Base-by-base conservation (phyloP, 2,329 filamentous ascomycete species). In the Cadophora gregata region DNA sequence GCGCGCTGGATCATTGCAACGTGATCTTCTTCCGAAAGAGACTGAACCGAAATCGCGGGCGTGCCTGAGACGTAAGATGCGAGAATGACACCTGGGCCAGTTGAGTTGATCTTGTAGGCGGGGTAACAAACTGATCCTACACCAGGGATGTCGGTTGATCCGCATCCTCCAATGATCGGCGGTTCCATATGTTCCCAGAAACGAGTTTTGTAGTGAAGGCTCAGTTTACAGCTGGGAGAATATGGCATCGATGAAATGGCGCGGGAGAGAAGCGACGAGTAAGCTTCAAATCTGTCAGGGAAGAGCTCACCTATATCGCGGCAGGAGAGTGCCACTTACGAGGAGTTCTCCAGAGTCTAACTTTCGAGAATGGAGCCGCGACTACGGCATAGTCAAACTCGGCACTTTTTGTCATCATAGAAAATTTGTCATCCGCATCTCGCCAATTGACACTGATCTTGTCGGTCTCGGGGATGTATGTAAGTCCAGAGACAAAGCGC, bases 91-190 rank as follows among this genome's bases (percentile, higher is more conserved):
- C 88, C 88, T 0, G 86, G 87, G 0, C 87, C 84, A 0, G 84
- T 86, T 48, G 83, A 82, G 79, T 91, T 91, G 75, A 91, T 80
- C 69, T 86, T 81, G 79, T 90, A 91, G 6, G 85, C 84, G 0
- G 89, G 89, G 76, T 91, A 92, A 81, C 88, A 91, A 68, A 90
- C 81, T 55, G 78, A 82, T 27, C 87, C 86, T 63, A 91, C 82
- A 29, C 86, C 85, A 0, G 86, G 82, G 63, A 90, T 88, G 69
- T 90, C 85, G 1, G 82, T 84, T 75, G 92, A 92, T 5, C 72
- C 71, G 50, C 72, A 74, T 12, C 71, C 71, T 8, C 72, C 85
- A 84, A 1, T 80, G 76, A 73, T 72, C 14, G 83, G 83, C 58
- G 80, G 80, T 33, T 78, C 75, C 59, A 78, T 78, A 65, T 82